phyloP scores from a whole-genome alignment of 2,329 filamentous ascomycete species.

The Lasiodiplodia gonubiensis region DNA sequence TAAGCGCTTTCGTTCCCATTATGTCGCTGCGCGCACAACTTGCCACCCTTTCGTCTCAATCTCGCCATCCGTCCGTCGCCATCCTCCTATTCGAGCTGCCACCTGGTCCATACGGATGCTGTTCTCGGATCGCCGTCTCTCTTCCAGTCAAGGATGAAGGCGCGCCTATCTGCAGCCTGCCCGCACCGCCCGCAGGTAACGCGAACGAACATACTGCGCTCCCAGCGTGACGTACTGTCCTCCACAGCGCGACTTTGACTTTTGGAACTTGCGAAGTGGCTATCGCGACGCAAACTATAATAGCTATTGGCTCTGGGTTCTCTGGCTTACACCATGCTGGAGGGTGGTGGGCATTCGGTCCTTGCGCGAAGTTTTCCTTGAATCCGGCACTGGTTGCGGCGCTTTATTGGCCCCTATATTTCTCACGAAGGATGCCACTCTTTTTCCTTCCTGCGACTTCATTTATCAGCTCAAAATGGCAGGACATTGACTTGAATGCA shows the following conservation, averaged over 20 bases:
- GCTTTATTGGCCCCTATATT: background rate
- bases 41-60: background rate
- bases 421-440: background rate
- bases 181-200: background rate
- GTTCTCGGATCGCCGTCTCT: background rate
- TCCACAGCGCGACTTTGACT: background rate
- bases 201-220: background rate
- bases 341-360: background rate
- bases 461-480: background rate
- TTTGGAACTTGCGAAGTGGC: too few species aligned
- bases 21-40: background rate
- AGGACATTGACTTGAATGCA: constrained; percentile 2
- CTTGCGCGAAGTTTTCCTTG: background rate
- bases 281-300: background rate
- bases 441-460: background rate
- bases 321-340: background rate
- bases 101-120: background rate
- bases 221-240: background rate
- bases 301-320: background rate
- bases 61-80: background rate
- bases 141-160: too few species aligned
- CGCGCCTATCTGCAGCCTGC: background rate
- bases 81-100: background rate
- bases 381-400: background rate
- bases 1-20: constrained; percentile 14